Evolutionary conservation across 2,329 filamentous ascomycete genomes (phyloP), one percentile per base, ranked within the genome.

Genomic region (Fusarium concolor): DNA sequence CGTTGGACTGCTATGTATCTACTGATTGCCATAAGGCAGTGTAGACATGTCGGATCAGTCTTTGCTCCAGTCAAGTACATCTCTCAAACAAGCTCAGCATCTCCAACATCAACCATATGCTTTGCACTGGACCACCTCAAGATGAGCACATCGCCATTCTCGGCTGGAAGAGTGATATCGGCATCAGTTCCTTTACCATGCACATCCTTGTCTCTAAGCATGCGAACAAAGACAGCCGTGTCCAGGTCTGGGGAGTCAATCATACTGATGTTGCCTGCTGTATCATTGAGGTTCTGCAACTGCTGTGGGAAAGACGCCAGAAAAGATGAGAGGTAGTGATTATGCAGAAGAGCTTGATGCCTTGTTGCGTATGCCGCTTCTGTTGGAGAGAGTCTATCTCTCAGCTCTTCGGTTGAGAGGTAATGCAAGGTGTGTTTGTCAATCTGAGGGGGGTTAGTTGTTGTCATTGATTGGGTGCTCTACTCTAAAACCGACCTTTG

Each of bases 211-310:
- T 91, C 88, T 54, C 83, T 84, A 53, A 94, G 79, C 47, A 92
- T 85, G 64, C 95, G 85, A 39, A 94, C 89, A 78, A 99, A 97
- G 3, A 98, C 94, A 10, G 93, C 93, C 3, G 87, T 85, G 63
- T 96, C 92, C 46, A 89, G 81, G 76, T 98, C 96, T 0, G 96
- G 96, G 3, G 87, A 84, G 75, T 97, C 94, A 29, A 98, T 88
- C 96, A 99, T 99, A 80, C 88, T 94, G 57, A 95, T 90, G 11
- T 94, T 94, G 29, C 94, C 95, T 0, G 92, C 90, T 15, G 92
- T 92, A 81, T 99, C 96, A 79, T 98, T 96, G 54, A 99, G 82
- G 70, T 94, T 90, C 78, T 95, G 91, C 72, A 99, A 79, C 44
- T 88, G 84, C 15, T 87, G 81, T 1, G 96, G 96, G 73, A 99